phyloP scores from a whole-genome alignment of 352 stramenopile species.

The Phytophthora aleatoria region DNA sequence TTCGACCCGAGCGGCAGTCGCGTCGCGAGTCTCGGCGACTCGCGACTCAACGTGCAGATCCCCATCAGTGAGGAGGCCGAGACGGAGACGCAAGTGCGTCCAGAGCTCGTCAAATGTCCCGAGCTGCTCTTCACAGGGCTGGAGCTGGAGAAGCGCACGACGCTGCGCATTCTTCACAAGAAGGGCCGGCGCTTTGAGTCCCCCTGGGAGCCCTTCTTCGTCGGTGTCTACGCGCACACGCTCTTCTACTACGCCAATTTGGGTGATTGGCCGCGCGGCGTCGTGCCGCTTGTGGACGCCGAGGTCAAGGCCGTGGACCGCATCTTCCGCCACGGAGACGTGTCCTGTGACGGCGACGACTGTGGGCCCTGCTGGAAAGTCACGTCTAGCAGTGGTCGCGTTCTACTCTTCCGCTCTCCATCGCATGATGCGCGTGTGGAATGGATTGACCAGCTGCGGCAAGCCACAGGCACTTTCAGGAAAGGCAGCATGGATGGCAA shows the following conservation, averaged over 20 bases:
- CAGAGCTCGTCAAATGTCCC: conserved; percentile 43
- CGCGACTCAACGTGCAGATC: conserved; percentile 24
- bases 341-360: conserved; percentile 36
- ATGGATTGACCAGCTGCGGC: conserved; percentile 60
- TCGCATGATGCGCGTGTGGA: conserved; percentile 49
- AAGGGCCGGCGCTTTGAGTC: conserved; percentile 76
- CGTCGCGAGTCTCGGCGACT: background rate
- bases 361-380: conserved; percentile 80
- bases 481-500: conserved; percentile 38
- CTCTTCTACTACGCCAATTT: conserved; percentile 74
- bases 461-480: conserved; percentile 25
- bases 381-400: conserved; percentile 54
- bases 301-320: conserved; percentile 61
- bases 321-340: conserved; percentile 48
- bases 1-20: conserved; percentile 25
- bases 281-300: conserved; percentile 57
- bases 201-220: conserved; percentile 59
- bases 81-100: conserved; percentile 4
- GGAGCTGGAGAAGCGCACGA: conserved; percentile 50
- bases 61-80: conserved; percentile 17
- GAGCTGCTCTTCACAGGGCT: conserved; percentile 52
- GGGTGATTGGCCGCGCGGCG: conserved; percentile 50
- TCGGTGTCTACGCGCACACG: conserved; percentile 61
- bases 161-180: conserved; percentile 57
- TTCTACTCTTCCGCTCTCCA: conserved; percentile 69